These are phyloP conservation scores for Turritis glabra DNA, from an alignment of 345 rosid genomes.

Conservation along the genomic window DNA sequence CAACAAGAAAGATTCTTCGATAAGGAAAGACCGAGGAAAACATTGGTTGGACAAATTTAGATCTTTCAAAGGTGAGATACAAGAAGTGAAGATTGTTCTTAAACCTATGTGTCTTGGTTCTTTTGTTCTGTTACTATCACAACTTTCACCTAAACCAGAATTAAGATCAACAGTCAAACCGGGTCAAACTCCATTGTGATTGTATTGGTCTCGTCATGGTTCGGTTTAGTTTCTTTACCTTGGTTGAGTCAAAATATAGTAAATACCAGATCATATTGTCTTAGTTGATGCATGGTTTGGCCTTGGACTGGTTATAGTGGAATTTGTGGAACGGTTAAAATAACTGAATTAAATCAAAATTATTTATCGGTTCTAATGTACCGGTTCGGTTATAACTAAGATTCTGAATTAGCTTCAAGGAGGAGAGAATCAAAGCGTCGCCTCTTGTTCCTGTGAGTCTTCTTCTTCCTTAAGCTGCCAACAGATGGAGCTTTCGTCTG, in stretches of 20 bases:
- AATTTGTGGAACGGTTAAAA: background rate
- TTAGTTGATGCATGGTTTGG: background rate
- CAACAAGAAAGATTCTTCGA: slow-evolving; percentile 49
- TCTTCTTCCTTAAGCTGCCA: slow-evolving; percentile 10
- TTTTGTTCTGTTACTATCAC: too few species aligned
- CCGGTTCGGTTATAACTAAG: background rate
- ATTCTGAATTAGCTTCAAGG: background rate
- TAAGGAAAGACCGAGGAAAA: slow-evolving; percentile 91
- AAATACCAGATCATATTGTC: too few species aligned
- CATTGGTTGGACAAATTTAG: slow-evolving; percentile 96
- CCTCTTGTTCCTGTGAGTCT: background rate
- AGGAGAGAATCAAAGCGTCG: background rate
- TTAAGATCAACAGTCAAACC: too few species aligned
- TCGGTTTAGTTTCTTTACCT: too few species aligned
- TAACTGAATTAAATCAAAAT: background rate
- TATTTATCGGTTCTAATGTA: background rate
- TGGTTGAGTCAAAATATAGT: too few species aligned
- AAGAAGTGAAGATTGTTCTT: slow-evolving; percentile 88
- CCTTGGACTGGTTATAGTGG: background rate
- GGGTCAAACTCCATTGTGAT: too few species aligned
- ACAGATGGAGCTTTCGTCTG: slow-evolving; percentile 33
- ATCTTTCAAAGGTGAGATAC: slow-evolving; percentile 70
- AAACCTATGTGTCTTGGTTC: too few species aligned
- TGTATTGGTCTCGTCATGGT: too few species aligned
- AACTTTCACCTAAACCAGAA: too few species aligned